Evolutionary conservation across 768 basidiomycete genomes (phyloP).

Genomic region (Mrakia frigida): DNA sequence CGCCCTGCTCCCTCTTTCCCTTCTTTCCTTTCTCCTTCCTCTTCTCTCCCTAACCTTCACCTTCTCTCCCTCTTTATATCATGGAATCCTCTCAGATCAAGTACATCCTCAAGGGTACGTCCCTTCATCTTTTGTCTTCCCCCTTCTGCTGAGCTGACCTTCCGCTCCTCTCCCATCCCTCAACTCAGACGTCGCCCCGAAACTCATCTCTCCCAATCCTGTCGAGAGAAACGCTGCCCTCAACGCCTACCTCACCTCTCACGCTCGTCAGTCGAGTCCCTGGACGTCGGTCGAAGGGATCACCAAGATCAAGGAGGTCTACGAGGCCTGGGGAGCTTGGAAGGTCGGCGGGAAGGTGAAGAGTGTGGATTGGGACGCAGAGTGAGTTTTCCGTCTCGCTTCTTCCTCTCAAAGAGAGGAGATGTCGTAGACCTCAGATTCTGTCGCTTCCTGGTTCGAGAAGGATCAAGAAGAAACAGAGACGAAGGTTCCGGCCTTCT

Average conservation of each 20-base stretch:
- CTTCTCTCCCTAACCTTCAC: background rate
- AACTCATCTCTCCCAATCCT: background rate
- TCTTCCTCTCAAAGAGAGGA: too few relatives aligned
- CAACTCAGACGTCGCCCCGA: background rate
- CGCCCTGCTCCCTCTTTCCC: too few relatives aligned
- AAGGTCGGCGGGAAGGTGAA: background rate
- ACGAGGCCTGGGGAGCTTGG: background rate
- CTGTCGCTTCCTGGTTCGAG: too few relatives aligned
- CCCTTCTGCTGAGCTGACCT: background rate
- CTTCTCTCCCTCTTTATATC: background rate
- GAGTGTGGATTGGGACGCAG: background rate
- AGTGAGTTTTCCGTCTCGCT: background rate
- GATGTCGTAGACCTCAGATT: too few relatives aligned
- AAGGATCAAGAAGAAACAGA: too few relatives aligned
- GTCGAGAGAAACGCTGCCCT: background rate
- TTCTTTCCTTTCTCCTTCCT: too few relatives aligned
- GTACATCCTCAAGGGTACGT: conserved; percentile 3
- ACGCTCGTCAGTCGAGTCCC: background rate
- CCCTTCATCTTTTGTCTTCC: background rate
- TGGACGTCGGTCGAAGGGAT: background rate
- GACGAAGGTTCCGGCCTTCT: too few relatives aligned
- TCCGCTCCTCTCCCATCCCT: background rate
- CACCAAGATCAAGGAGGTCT: conserved; percentile 13
- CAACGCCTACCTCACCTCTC: background rate
- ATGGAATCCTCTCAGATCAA: conserved; percentile 9